Conservation (phyloP, 2,329 filamentous ascomycete genomes). For the Falciphora oryzae region DNA sequence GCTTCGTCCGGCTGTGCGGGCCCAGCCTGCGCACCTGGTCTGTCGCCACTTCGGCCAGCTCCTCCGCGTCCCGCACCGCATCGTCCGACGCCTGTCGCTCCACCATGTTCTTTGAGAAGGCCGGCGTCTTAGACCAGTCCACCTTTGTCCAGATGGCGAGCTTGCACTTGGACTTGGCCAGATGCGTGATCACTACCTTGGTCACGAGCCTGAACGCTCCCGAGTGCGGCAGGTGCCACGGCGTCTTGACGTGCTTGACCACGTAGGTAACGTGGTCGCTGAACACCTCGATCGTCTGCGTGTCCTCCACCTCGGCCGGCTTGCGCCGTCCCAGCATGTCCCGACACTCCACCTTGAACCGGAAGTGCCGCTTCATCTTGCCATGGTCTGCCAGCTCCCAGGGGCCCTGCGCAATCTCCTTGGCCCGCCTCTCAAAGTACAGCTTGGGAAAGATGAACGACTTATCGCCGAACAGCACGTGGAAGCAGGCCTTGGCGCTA, state of each 20-base stretch:
- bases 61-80: slow-evolving; percentile 63
- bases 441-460: slow-evolving; percentile 89
- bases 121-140: slow-evolving; percentile 72
- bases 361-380: slow-evolving; percentile 70
- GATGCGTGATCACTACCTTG: slow-evolving; percentile 90
- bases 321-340: slow-evolving; percentile 59
- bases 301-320: slow-evolving; percentile 64
- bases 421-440: slow-evolving; percentile 75
- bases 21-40: slow-evolving; percentile 74
- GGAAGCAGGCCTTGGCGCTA: slow-evolving; percentile 89
- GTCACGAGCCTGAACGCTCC: slow-evolving; percentile 74
- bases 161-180: slow-evolving; percentile 88
- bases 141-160: slow-evolving; percentile 81
- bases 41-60: slow-evolving; percentile 68
- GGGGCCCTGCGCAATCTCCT: slow-evolving; percentile 77
- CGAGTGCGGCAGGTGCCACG: slow-evolving; percentile 82
- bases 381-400: slow-evolving; percentile 66
- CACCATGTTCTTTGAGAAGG: slow-evolving; percentile 55
- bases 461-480: slow-evolving; percentile 94
- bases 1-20: slow-evolving; percentile 66
- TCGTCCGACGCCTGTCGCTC: slow-evolving; percentile 71
- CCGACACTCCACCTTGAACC: slow-evolving; percentile 66
- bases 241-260: slow-evolving; percentile 55
- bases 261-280: slow-evolving; percentile 69
- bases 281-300: slow-evolving; percentile 79